phyloP scores from a whole-genome alignment of 1,284 basidiomycete genomes.

The Lentinula novae-zelandiae region DNA sequence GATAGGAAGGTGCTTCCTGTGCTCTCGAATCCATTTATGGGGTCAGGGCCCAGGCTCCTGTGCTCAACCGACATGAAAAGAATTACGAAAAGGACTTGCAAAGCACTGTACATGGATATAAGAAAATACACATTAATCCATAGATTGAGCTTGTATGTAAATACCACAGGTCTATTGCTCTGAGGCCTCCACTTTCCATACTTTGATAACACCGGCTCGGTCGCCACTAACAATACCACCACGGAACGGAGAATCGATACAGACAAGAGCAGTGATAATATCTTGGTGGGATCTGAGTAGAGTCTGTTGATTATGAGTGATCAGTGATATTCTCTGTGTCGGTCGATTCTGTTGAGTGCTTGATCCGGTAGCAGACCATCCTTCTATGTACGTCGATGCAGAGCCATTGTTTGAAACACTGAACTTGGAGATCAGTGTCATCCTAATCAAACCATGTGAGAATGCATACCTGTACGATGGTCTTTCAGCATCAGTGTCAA shows the following conservation, averaged over 20 bases:
- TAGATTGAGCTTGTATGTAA: background rate
- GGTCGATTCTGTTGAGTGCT: slow-evolving; percentile 58
- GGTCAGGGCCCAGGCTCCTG: too few species aligned
- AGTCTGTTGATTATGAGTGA: slow-evolving; percentile 76
- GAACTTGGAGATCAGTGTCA: slow-evolving; percentile 10
- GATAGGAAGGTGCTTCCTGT: too few species aligned
- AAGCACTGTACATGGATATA: background rate
- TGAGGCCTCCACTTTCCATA: slow-evolving; percentile 68
- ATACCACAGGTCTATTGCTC: slow-evolving; percentile 24
- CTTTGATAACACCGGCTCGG: slow-evolving; percentile 75
- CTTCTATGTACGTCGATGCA: slow-evolving; percentile 59
- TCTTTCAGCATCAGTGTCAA: slow-evolving; percentile 64
- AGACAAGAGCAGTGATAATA: slow-evolving; percentile 74
- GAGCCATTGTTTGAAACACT: slow-evolving; percentile 34
- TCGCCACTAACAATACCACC: slow-evolving; percentile 87
- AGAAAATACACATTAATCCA: background rate
- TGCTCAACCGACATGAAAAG: too few species aligned
- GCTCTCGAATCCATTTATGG: too few species aligned
- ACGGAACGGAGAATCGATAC: slow-evolving; percentile 84
- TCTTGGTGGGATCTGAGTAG: slow-evolving; percentile 80
- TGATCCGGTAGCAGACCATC: slow-evolving; percentile 47
- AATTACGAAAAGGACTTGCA: too few species aligned
- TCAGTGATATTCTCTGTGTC: slow-evolving; percentile 71
- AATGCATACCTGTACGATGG: slow-evolving; percentile 62
- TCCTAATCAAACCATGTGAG: slow-evolving; percentile 1